These are phyloP conservation scores for Elsinoe australis DNA, from an alignment of 2,329 filamentous ascomycete species.

Conservation along the genomic window DNA sequence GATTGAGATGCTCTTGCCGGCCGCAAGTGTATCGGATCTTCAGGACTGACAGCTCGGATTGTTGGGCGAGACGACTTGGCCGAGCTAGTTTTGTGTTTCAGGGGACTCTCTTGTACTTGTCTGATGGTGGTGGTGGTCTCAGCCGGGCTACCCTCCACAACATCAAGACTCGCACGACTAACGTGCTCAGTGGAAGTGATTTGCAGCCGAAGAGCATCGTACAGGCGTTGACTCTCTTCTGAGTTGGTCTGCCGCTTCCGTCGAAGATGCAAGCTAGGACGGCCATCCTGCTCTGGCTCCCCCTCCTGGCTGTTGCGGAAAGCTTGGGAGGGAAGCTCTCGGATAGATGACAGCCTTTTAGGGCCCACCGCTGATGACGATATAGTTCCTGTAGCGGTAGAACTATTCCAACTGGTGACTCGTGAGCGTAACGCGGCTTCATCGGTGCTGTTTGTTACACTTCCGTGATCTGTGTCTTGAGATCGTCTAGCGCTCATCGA, in stretches of 20 bases:
- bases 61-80: constrained; percentile 24
- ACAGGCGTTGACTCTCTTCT: constrained; percentile 53
- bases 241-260: constrained; percentile 26
- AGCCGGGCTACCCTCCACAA: not conserved
- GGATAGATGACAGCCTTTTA: constrained; percentile 18
- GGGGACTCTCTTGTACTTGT: not conserved
- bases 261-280: constrained; percentile 26
- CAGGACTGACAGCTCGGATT: constrained; percentile 33
- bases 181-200: constrained; percentile 47
- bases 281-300: constrained; percentile 28
- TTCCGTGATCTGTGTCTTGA: not conserved
- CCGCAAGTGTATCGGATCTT: no score
- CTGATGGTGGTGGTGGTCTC: not conserved
- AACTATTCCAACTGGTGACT: constrained; percentile 66
- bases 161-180: not conserved
- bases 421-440: constrained; percentile 45
- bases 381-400: constrained; percentile 49
- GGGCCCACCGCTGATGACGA: constrained; percentile 35
- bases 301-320: constrained; percentile 23
- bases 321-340: constrained; percentile 7
- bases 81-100: not conserved
- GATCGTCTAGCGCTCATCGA: constrained; percentile 10
- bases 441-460: constrained; percentile 32
- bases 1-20: no score
- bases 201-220: constrained; percentile 48